A percentile compares a stretch with the other conserved stretches of the same genome.
These are phyloP conservation scores for Noccaea caerulescens DNA, from an alignment of 345 rosid species.

Conservation along the genomic window DNA sequence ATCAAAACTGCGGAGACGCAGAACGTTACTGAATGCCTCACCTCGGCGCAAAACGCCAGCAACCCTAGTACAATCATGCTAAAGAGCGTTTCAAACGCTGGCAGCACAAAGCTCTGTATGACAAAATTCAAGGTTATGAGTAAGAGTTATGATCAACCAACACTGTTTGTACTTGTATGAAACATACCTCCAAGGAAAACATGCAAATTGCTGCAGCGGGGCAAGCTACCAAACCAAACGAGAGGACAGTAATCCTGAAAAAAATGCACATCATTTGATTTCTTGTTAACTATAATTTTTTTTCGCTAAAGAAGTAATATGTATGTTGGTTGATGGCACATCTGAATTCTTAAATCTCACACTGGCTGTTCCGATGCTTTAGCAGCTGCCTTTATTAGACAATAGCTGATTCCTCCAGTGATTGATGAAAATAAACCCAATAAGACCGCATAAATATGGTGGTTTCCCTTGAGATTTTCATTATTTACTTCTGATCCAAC, in stretches of 20 bases:
- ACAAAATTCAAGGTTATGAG: conserved; percentile 23
- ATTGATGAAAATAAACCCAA: conserved; percentile 75
- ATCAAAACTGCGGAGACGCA: background rate
- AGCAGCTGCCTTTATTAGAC: conserved; percentile 79
- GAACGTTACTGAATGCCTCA: conserved; percentile 30
- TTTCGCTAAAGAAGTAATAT: conserved; percentile 16
- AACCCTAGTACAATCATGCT: conserved; percentile 65
- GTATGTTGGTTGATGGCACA: conserved; percentile 1
- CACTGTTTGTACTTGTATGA: background rate
- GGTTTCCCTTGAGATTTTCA: conserved; percentile 42
- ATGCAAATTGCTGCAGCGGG: conserved; percentile 77
- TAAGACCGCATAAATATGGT: conserved; percentile 56
- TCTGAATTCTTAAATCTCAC: conserved; percentile 56
- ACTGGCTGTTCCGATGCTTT: conserved; percentile 85
- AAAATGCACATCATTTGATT: conserved; percentile 32
- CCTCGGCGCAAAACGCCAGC: conserved; percentile 86
- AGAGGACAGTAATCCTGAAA: conserved; percentile 72
- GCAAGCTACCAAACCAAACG: conserved; percentile 74
- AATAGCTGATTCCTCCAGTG: conserved; percentile 83
- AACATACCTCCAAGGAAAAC: conserved; percentile 71
- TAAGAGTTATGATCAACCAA: background rate
- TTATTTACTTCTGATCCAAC: conserved; percentile 43
- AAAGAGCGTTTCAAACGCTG: conserved; percentile 54
- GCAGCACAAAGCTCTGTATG: conserved; percentile 74
- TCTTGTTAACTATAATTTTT: background rate